Base-by-base conservation (phyloP, 257 asterid species). In the Anisodus acutangulus region DNA sequence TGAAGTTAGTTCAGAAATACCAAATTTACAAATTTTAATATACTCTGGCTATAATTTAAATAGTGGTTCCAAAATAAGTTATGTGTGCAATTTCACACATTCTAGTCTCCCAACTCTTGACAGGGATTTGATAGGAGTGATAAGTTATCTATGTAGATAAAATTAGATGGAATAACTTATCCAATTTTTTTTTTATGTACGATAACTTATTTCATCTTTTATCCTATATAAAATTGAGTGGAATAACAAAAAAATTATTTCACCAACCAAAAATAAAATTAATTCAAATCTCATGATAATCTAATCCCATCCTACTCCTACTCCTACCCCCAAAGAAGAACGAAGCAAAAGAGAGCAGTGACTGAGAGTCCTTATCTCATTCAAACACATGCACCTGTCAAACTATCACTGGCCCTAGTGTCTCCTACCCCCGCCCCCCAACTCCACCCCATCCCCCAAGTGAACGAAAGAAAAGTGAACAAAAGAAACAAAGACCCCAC, bases 291-390 rank as follows among this genome's bases (percentile, higher is more conserved):
- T 31, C 35, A 31, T 31, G 2, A 31, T 31, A 31, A 31, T 31
- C 35, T 31, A 31, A 31, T 31, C 35, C 2, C 35, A 31, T 31
- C 35, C 35, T 31, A 31, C 35, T 1, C 35, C 35, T 31, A 1
- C 35, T 31, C 35, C 35, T 1, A 31, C 35, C 2, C 31, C 35
- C 1, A 31, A 31, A 31, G 35, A 31, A 31, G 35, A 31, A 31
- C 35, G 35, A 31, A 31, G 35, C 35, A 31, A 31, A 53, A 39
- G 6, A 41, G 78, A 69, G 31, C 8, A 41, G 47, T 7, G 63
- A 76, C 12, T 76, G 17, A 12, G 81, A 78, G 82, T 31, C 82
- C 82, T 53, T 49, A 78, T 78, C 63, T 78, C 16, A 78, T 49
- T 19, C 62, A 22, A 74, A 49, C 81, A 41, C 35, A 69, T 72